Evolutionary conservation across 192 early-diverging fungal species (phyloP), one percentile per base, ranked within the genome.

Genomic region (Coemansia sp.): DNA sequence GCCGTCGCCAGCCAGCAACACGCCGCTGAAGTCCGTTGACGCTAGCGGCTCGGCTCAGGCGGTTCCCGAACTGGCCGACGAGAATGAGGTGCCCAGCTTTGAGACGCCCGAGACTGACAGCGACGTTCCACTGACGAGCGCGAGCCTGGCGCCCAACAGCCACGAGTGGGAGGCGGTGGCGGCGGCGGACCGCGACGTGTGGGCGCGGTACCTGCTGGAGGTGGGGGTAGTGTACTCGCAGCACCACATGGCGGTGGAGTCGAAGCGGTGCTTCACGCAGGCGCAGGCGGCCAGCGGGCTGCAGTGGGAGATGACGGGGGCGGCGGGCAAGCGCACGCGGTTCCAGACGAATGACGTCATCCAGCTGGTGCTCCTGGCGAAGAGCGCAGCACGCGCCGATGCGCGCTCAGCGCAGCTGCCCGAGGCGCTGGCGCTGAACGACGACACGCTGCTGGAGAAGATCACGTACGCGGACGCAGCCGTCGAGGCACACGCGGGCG

Each of bases 341-440:
- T 97, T 97, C 84, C 97, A 99, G 76, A 81, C 76, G 2, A 93
- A 88, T 68, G 94, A 97, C 79, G 85, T 93, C 1, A 85, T 94
- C 9, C 97, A 99, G 68, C 85, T 99, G 8, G 93, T 98, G 13
- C 80, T 99, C n/a, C 59, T 93, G 16, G 97, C 97, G 1, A 88
- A 92, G 67, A 95, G 93, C 77, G 70, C 84, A 4, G 73, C 72
- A 35, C 69, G 85, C 19, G 85, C 81, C 10, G 75, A 73, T 60
- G 62, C 41, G 24, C 41, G 21, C 21, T 54, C 21, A 1, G 69
- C 59, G 29, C 53, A 56, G 24, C 31, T 77, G n/a, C 95, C 94
- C n/a, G 88, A 92, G 65, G 88, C 83, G n/a, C 62, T 99, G 56
- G 85, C 73, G 33, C 81, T 96, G 21, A 95, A 99, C 67, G 94